These are phyloP conservation scores for Xylariaceae sp. DNA, from an alignment of 2,329 filamentous ascomycete genomes.

Conservation along the genomic window DNA sequence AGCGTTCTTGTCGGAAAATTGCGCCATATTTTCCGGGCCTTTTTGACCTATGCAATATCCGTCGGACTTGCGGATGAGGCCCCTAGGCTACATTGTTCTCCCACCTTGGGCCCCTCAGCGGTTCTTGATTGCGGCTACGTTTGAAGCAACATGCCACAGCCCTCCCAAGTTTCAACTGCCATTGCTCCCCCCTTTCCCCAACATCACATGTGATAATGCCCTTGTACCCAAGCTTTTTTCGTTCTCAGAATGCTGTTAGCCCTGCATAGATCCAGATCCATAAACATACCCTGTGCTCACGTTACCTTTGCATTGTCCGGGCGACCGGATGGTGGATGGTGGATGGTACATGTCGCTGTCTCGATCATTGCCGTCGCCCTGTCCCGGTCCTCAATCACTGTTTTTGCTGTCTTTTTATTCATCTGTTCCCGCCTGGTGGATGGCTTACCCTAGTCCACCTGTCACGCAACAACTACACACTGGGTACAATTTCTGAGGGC, in stretches of 20 bases:
- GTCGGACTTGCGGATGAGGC: constrained; percentile 31
- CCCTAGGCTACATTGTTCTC: constrained; percentile 18
- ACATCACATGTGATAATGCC: constrained; percentile 30
- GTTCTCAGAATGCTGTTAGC: constrained; percentile 18
- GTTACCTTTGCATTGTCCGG: background rate
- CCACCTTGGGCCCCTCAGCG: constrained; percentile 26
- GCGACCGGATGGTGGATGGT: too few species aligned
- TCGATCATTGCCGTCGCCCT: background rate
- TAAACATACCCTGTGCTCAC: constrained; percentile 6
- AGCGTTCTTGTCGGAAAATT: constrained; percentile 26
- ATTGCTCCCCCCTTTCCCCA: constrained; percentile 21
- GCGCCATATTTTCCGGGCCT: constrained; percentile 19
- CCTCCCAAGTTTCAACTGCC: constrained; percentile 14
- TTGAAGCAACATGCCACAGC: constrained; percentile 25
- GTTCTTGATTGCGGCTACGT: constrained; percentile 19
- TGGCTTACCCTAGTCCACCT: constrained; percentile 11
- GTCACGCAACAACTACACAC: background rate
- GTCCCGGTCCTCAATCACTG: too few species aligned
- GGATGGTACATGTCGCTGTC: too few species aligned
- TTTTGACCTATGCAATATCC: constrained; percentile 19
- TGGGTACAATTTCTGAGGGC: constrained; percentile 18
- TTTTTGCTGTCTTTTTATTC: background rate
- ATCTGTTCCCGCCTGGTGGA: constrained; percentile 2
- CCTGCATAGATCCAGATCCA: constrained; percentile 16
- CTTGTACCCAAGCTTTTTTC: constrained; percentile 10